Evolutionary conservation across 2,329 filamentous ascomycete species (phyloP), one percentile per base, ranked within the genome.

Genomic region (Aspergillus felis): DNA sequence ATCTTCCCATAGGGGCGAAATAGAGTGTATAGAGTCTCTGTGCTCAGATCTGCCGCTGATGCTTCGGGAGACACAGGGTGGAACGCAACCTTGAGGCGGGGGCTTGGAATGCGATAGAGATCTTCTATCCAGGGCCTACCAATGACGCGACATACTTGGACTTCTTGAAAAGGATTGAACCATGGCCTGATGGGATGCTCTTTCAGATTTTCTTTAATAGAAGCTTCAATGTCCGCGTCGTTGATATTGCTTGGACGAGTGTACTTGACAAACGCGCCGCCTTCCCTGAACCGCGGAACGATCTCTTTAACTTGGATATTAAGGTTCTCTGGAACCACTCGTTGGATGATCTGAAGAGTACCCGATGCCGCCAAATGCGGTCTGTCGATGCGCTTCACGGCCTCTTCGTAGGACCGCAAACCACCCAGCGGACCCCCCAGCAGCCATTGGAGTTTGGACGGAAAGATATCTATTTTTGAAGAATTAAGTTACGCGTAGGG

Each of bases 111-210:
- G 6, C 92, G 85, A 64, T 91, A 89, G 28, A 99, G 78, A 70
- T 99, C 94, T 69, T 97, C 94, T 2, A 97, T 83, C 94, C 94
- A 99, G 0, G 94, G 94, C 24, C 87, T 85, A 9, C 94, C 94
- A 55, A 85, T 81, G 2, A 99, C 94, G 6, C 92, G 78, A 25
- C 86, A 86, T 3, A 87, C 86, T 51, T 84, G 83, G 56, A 96
- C 87, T 14, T 82, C 77, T 24, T 85, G 82, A 62, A 96, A 87
- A 0, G 92, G 92, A 64, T 88, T 95, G 79, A 94, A 97, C 90
- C 92, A 96, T 2, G 93, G 92, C 59, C 87, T 90, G 41, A 96
- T 84, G 0, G 88, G 88, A 17, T 87, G 82, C 58, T 91, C 80
- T 56, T 82, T 78, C 1, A 97, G 79, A 61, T 88, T 82, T 32